Evolutionary conservation across 345 rosid genomes (phyloP).

Genomic region (Noccaea caerulescens): DNA sequence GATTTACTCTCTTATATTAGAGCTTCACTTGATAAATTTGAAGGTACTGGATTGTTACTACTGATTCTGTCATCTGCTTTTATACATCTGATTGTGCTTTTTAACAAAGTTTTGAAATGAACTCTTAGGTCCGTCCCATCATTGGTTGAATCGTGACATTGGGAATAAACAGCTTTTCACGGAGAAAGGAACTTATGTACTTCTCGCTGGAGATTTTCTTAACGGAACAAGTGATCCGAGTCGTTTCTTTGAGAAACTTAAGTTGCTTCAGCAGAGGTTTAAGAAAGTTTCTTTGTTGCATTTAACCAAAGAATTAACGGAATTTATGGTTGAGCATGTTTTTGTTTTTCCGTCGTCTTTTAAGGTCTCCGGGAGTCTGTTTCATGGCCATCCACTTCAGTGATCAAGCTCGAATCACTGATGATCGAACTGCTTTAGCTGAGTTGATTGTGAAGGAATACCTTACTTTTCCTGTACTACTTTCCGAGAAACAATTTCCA

Average conservation of each 20-base stretch:
- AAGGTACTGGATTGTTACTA: slow-evolving; percentile 52
- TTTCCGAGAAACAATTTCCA: slow-evolving; percentile 57
- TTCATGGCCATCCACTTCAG: slow-evolving; percentile 65
- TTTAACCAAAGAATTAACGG: slow-evolving; percentile 2
- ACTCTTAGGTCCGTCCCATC: slow-evolving; percentile 64
- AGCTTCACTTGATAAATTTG: slow-evolving; percentile 53
- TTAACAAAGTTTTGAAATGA: slow-evolving; percentile 20
- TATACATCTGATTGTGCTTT: slow-evolving; percentile 3
- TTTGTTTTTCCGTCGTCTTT: slow-evolving; percentile 29
- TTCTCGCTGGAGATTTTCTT: slow-evolving; percentile 61
- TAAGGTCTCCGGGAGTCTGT: slow-evolving; percentile 67
- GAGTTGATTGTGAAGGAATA: slow-evolving; percentile 67
- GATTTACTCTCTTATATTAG: slow-evolving; percentile 53
- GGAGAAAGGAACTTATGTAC: slow-evolving; percentile 54
- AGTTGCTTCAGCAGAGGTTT: slow-evolving; percentile 81
- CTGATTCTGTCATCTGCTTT: neutral
- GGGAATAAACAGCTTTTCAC: slow-evolving; percentile 49
- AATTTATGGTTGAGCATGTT: slow-evolving; percentile 1
- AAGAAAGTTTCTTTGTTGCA: slow-evolving; percentile 8
- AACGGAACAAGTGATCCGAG: slow-evolving; percentile 42
- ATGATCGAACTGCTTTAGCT: slow-evolving; percentile 53
- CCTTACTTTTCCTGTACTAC: slow-evolving; percentile 73
- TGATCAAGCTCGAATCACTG: slow-evolving; percentile 48
- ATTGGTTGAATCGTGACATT: slow-evolving; percentile 69
- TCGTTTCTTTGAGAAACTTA: slow-evolving; percentile 61